phyloP scores from a whole-genome alignment of 106 monocot species.

The Dendrobium chrysotoxum region DNA sequence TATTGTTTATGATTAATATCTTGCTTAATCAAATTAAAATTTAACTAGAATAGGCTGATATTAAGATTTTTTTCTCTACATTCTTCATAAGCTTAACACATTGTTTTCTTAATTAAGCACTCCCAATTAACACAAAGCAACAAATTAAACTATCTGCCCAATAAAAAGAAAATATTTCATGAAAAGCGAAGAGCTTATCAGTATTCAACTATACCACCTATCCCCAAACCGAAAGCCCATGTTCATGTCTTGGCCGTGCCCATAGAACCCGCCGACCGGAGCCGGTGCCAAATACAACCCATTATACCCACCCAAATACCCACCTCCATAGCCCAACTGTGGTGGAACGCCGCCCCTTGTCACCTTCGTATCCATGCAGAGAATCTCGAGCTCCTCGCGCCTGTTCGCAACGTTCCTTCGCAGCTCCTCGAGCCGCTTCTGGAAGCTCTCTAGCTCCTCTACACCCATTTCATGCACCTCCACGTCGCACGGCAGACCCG shows the following conservation, averaged over 20 bases:
- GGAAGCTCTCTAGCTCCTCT: slow-evolving; percentile 4
- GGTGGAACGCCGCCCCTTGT: not conserved
- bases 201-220: not conserved
- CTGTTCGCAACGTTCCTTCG: not conserved
- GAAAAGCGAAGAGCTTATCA: not conserved
- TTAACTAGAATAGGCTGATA: too few species aligned
- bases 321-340: not conserved
- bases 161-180: too few species aligned
- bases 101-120: too few species aligned
- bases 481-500: not conserved
- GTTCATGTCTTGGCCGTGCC: not conserved
- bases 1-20: too few species aligned
- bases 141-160: too few species aligned
- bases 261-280: not conserved
- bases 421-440: not conserved
- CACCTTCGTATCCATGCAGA: not conserved
- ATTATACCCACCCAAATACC: not conserved
- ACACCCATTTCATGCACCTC: not conserved
- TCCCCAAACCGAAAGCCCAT: not conserved
- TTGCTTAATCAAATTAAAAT: too few species aligned
- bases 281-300: not conserved
- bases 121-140: too few species aligned
- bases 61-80: too few species aligned
- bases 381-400: not conserved
- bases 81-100: too few species aligned